These are phyloP conservation scores for Fusarium abutilonis DNA, from an alignment of 2,329 filamentous ascomycete genomes.

Conservation along the genomic window DNA sequence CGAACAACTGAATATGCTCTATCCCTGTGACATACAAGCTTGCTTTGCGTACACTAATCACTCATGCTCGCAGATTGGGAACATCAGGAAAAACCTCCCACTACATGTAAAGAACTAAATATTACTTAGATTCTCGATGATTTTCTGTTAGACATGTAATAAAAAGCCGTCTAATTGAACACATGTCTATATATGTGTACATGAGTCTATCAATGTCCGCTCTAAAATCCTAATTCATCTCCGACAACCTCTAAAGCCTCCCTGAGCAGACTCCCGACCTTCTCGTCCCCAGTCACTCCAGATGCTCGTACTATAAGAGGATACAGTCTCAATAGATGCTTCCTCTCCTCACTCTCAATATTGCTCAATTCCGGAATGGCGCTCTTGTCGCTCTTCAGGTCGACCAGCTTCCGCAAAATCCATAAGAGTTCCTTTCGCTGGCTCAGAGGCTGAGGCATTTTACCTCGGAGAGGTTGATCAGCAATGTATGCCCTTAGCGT, in stretches of 20 bases:
- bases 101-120: no score
- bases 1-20: not conserved
- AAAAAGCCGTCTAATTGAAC: constrained; percentile 4
- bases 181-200: not conserved
- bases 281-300: constrained; percentile 66
- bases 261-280: constrained; percentile 66
- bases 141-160: no score
- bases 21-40: no score
- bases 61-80: no score
- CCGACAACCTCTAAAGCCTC: constrained; percentile 72
- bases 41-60: no score
- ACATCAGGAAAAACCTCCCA: no score
- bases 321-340: constrained; percentile 84
- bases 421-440: constrained; percentile 83
- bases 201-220: not conserved
- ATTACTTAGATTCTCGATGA: no score
- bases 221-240: constrained; percentile 54
- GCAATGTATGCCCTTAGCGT: constrained; percentile 86
- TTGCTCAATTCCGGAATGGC: constrained; percentile 69
- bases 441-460: constrained; percentile 86
- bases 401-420: constrained; percentile 72
- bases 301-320: constrained; percentile 76
- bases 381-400: constrained; percentile 73
- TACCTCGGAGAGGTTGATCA: constrained; percentile 88
- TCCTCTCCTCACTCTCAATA: constrained; percentile 68